These are phyloP conservation scores for Trapa bicornis DNA, from an alignment of 345 rosid species.

Conservation along the genomic window DNA sequence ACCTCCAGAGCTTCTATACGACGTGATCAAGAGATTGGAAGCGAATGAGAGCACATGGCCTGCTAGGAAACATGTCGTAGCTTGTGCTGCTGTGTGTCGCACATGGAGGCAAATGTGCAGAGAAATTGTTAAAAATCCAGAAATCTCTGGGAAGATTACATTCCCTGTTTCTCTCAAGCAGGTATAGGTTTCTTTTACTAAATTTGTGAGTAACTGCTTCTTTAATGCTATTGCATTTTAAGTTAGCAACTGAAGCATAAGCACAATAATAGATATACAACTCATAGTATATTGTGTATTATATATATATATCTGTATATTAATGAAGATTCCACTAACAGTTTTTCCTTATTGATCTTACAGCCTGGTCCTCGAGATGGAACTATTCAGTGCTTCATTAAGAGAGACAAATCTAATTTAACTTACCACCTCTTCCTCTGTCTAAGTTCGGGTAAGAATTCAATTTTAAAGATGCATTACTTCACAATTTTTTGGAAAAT, in stretches of 20 bases:
- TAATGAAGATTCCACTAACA: conserved; percentile 1
- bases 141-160: conserved; percentile 79
- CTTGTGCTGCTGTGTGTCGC: conserved; percentile 93
- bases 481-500: no score
- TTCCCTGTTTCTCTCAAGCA: conserved; percentile 91
- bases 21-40: conserved; percentile 88
- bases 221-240: background rate
- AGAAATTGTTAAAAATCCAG: conserved; percentile 79
- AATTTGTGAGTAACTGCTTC: conserved; percentile 1
- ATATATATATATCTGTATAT: background rate
- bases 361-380: conserved; percentile 94
- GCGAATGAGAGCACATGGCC: conserved; percentile 90
- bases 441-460: conserved; percentile 62
- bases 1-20: conserved; percentile 80
- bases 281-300: background rate
- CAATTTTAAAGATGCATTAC: no score
- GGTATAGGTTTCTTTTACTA: conserved; percentile 15
- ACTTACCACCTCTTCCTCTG: conserved; percentile 91
- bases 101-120: conserved; percentile 97
- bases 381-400: conserved; percentile 81
- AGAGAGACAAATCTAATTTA: conserved; percentile 79
- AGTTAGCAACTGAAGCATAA: background rate
- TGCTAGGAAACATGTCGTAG: conserved; percentile 77
- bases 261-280: background rate
- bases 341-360: conserved; percentile 11